Base-by-base conservation (phyloP, 116 monocot genomes). In the Papilionanthe hybrid region DNA sequence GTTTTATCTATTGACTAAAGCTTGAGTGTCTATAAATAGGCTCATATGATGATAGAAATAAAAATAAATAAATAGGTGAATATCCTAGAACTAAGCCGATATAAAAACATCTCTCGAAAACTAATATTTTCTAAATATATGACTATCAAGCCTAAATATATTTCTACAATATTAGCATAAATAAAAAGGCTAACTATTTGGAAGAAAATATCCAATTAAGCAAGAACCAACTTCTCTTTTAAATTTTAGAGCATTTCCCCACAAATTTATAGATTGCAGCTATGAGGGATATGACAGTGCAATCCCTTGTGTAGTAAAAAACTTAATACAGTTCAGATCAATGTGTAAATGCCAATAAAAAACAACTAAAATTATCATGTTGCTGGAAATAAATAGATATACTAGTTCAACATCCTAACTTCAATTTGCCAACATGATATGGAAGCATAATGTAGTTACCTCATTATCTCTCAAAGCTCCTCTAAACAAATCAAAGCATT, bases 381-480 rank as follows among this genome's bases (percentile, higher is more conserved):
- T 18, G 22, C 13, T 50, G 17, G 28, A 42, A 72, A 15, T 25
- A 66, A 27, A 67, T 79, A 17, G 22, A 23, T 50, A 30, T 42
- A 13, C 30, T 42, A 30, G 11, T n/a, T 8, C 43, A 50, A 42
- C 28, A 78, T 15, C 43, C 1, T 18, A 55, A 23, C 5, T 19
- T 71, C 25, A 71, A 32, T 49, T 0, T 57, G 25, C 2, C 56
- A 28, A 81, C 27, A 65, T 10, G 27, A 65, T 25, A 65, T 27
- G 65, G 23, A 45, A 9, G 32, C 43, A 13, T 18, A 77, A 63
- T 20, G 18, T 60, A 12, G 18, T 45, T 86, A 96, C 96, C 96
- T 90, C 84, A 79, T 96, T 96, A 75, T 96, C 75, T 75, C 76
- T 86, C 72, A 96, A 74, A 65, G 96, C 91, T 90, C 87, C 88